These are phyloP conservation scores for Microcyclospora pomicola DNA, from an alignment of 2,329 filamentous ascomycete genomes.

Conservation along the genomic window DNA sequence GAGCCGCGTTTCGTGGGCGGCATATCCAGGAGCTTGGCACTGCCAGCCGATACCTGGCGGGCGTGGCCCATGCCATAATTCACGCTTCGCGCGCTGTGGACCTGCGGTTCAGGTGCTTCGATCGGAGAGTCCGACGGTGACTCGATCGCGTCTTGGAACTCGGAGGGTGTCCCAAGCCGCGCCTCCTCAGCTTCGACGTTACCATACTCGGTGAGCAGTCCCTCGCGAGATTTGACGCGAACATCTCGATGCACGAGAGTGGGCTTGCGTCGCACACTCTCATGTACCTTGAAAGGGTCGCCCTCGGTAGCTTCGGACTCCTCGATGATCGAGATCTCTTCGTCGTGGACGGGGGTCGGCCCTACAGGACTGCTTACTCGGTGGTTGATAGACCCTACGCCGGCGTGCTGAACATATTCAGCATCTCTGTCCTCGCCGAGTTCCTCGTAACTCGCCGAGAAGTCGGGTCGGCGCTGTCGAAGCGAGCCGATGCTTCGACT, in stretches of 20 bases:
- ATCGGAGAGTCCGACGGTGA: slow-evolving; percentile 5
- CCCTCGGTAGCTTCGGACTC: not conserved
- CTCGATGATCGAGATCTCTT: not conserved
- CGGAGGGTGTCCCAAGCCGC: slow-evolving; percentile 17
- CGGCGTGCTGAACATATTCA: slow-evolving; percentile 47
- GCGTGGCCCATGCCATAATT: slow-evolving; percentile 49
- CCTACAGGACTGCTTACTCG: not conserved
- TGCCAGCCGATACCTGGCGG: slow-evolving; percentile 63
- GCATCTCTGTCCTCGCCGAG: slow-evolving; percentile 47
- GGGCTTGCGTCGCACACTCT: slow-evolving; percentile 41
- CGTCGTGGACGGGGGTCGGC: not conserved
- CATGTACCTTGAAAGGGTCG: slow-evolving; percentile 26
- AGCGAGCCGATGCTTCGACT: slow-evolving; percentile 35
- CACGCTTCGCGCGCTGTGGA: slow-evolving; percentile 58
- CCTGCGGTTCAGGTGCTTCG: slow-evolving; percentile 12
- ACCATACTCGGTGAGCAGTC: slow-evolving; percentile 40
- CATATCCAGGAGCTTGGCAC: slow-evolving; percentile 54
- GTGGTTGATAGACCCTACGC: not conserved
- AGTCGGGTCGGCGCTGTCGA: slow-evolving; percentile 35
- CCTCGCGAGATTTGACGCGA: slow-evolving; percentile 48
- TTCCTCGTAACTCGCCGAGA: slow-evolving; percentile 51
- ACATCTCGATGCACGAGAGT: slow-evolving; percentile 49
- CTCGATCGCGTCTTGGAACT: slow-evolving; percentile 16
- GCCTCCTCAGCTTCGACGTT: slow-evolving; percentile 19
- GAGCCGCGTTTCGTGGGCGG: slow-evolving; percentile 2